Base-by-base conservation (phyloP, 495 filamentous ascomycete genomes). In the Penicillium salamii region DNA sequence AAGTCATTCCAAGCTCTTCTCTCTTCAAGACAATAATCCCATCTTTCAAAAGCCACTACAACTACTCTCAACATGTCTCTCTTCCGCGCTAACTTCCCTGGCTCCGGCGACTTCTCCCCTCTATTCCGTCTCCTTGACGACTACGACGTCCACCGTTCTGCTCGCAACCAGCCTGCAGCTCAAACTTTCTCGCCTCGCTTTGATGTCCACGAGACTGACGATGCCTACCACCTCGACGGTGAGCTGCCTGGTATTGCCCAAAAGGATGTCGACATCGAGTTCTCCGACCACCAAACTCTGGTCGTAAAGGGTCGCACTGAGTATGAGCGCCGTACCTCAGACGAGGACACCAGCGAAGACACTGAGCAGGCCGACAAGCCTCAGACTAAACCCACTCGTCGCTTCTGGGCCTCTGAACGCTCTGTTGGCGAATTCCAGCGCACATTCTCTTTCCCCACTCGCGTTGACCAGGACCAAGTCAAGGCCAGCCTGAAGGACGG, bases 381-480 rank as follows among this genome's bases (percentile, higher is more conserved):
- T 52, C 59, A 56, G 40, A n/a, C 51, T 38, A 45, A 59, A 47
- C 20, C 51, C 45, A 61, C 55, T 23, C 67, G 76, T 57, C 85
- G 79, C 68, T 96, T 84, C 77, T 95, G 89, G 90, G 80, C 90
- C 47, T 79, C 75, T 41, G 92, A 97, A 78, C 88, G 92, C 66
- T 83, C 76, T 6, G 69, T 90, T 42, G 92, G 91, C 61, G 78
- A 87, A 53, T 98, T 97, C 80, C 77, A 81, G 43, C 84, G 91
- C 58, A 76, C 72, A 49, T 96, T 98, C 78, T 78, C 63, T 55
- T 96, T 98, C 80, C 85, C 91, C 0, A 65, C 60, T 18, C 78
- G 79, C 26, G 81, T 96, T 42, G 84, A 95, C 66, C 84, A 89
- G 58, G 88, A 97, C 35, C 67, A 55, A 9, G 91, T 96, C 57